Base-by-base conservation (phyloP, 164 flowering plant genomes). In the Echeveria elegans region DNA sequence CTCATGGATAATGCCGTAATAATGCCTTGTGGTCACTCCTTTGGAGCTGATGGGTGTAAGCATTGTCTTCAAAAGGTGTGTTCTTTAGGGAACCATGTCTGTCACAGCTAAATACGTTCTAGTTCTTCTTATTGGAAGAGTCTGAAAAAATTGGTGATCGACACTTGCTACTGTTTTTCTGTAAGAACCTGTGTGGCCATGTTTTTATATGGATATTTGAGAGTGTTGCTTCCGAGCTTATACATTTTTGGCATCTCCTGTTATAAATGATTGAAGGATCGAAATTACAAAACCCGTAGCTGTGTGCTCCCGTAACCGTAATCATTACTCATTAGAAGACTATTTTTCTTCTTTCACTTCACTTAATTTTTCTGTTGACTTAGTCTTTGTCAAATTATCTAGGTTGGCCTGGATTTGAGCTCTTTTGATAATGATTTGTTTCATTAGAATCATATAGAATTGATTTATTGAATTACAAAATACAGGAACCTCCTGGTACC, bases 1-100 rank as follows among this genome's bases (percentile, higher is more conserved):
- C n/a, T n/a, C n/a, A 93, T 93, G 98, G 97, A 90, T 72, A 97
- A 93, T 80, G 98, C 98, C 2, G 82, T 88, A 88, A 90, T 93
- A 72, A 82, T 90, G 72, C 87, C 97, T 38, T 90, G 98, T 83
- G 98, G 98, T 58, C 98, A 93, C 77, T 93, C 98, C 56, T 90
- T 90, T 80, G 90, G 97, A 69, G 72, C 81, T 73, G 90, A 81
- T 67, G 98, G 98, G 68, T 72, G 90, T 59, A 85, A 87, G 59
- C 91, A 89, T 38, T 79, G 86, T 47, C 36, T 82, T 60, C 75
- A 78, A 81, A 75, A 74, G 86, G 96, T 92, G 70, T 69, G 83
- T 79, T 67, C 30, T 66, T 24, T 9, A 28, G 31, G 61, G 30
- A 58, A 41, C 28, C 16, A 47, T 28, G 8, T 56, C 45, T 45